Base-by-base conservation (phyloP, 345 rosid species). In the Noccaea bulbosa region DNA sequence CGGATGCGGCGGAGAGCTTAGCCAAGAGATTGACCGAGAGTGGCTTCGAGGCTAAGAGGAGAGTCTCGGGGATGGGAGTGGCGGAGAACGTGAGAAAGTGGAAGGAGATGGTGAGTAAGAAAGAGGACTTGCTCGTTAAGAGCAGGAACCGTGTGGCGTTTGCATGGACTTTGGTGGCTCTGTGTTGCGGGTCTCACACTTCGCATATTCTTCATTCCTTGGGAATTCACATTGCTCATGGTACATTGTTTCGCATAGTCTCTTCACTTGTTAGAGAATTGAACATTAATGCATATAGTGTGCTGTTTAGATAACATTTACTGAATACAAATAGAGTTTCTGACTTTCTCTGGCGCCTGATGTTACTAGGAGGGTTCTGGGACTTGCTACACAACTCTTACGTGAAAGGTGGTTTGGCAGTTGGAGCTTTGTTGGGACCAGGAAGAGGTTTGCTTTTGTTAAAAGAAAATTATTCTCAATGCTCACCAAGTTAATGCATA, bases 131-230 rank as follows among this genome's bases (percentile, higher is more conserved):
- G 84, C 74, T 91, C 2, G 65, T 77, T 30, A 82, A 83, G 85
- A 89, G 90, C n/a, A 84, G 93, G 81, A 87, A 89, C 12, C 86
- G 97, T 7, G 96, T 91, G 66, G 87, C 90, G 7, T 84, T 93
- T 71, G 95, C 99, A 8, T 91, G 99, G 99, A 91, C 91, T 39
- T 76, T 91, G 80, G 99, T 89, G 78, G 96, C 99, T 27, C 52
- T 94, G 72, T 94, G 96, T 77, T 91, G 99, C 68, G 97, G 99
- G 30, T 84, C 97, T 34, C 98, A 93, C 34, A 84, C 86, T 82
- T 85, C 96, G 24, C 98, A 91, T 78, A 79, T 91, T 66, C 75
- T 86, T 78, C 98, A 93, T 74, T 87, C 98, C 27, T 53, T 88
- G 22, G 99, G 96, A 69, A 81, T 94, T 81, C 97, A 94, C 77